Evolutionary conservation across 805 yeast species (phyloP).

Genomic region (Wickerhamomyces bisporus): DNA sequence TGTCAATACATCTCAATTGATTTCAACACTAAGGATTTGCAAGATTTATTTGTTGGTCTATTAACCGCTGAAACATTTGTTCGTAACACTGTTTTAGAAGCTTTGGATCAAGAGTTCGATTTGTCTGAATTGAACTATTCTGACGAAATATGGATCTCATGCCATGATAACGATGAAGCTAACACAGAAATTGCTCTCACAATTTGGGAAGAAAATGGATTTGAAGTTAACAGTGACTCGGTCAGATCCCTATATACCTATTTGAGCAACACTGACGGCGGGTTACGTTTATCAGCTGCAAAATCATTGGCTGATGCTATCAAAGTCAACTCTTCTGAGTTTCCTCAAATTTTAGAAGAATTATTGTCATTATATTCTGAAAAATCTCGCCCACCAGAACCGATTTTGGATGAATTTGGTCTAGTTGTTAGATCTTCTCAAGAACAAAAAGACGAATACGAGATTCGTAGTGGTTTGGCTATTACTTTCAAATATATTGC

Average conservation of each 20-base stretch:
- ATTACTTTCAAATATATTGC: slow-evolving; percentile 56
- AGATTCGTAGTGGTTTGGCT: slow-evolving; percentile 78
- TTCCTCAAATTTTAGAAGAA: slow-evolving; percentile 32
- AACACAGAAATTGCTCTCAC: slow-evolving; percentile 65
- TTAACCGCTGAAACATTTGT: slow-evolving; percentile 66
- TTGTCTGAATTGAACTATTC: slow-evolving; percentile 41
- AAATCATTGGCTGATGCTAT: slow-evolving; percentile 61
- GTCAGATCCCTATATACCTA: slow-evolving; percentile 43
- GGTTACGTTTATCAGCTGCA: slow-evolving; percentile 70
- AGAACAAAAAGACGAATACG: slow-evolving; percentile 75
- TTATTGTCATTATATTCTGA: slow-evolving; percentile 53
- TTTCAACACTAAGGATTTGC: slow-evolving; percentile 51
- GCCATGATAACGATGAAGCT: slow-evolving; percentile 64
- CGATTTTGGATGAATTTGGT: slow-evolving; percentile 75
- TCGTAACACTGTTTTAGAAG: slow-evolving; percentile 74
- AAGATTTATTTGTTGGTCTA: slow-evolving; percentile 48
- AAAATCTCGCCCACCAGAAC: slow-evolving; percentile 69
- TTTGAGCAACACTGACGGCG: slow-evolving; percentile 53
- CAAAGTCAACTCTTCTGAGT: slow-evolving; percentile 23
- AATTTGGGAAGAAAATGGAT: slow-evolving; percentile 79
- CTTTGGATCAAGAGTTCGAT: slow-evolving; percentile 76
- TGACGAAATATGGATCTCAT: slow-evolving; percentile 72
- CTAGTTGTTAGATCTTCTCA: slow-evolving; percentile 57
- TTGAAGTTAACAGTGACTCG: slow-evolving; percentile 40
- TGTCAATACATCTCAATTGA: slow-evolving; percentile 72